These are phyloP conservation scores for Paraphaeosphaeria minitans DNA, from an alignment of 2,329 filamentous ascomycete species.

Conservation along the genomic window DNA sequence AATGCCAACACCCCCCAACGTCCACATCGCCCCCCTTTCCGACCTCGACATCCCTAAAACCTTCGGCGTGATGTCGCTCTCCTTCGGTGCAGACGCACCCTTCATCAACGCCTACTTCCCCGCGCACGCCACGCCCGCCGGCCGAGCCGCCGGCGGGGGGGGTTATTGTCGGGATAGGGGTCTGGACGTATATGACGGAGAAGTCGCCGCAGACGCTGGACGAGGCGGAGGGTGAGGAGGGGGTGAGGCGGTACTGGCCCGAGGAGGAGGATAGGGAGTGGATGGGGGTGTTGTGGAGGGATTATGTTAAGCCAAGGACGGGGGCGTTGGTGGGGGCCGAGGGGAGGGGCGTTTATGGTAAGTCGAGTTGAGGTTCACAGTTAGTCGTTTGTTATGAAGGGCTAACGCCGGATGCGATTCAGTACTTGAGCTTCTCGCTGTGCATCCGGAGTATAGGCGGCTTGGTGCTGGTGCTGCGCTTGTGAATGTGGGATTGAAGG, in stretches of 20 bases:
- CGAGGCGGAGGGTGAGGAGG: conserved; percentile 15
- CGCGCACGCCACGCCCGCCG: conserved; percentile 16
- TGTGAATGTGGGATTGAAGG: conserved; percentile 20
- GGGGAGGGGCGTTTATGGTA: conserved; percentile 21
- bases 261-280: conserved; percentile 18
- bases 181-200: conserved; percentile 21
- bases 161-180: conserved; percentile 14
- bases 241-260: conserved; percentile 16
- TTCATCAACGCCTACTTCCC: conserved; percentile 22
- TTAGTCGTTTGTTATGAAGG: not conserved
- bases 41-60: conserved; percentile 16
- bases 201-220: conserved; percentile 17
- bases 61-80: conserved; percentile 16
- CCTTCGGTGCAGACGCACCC: conserved; percentile 20
- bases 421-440: conserved; percentile 27
- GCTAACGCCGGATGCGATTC: not conserved
- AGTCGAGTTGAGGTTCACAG: not conserved
- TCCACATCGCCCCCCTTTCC: conserved; percentile 11
- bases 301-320: conserved; percentile 19
- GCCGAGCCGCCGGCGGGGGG: conserved; percentile 12
- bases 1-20: conserved; percentile 4
- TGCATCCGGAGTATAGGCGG: conserved; percentile 21
- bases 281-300: conserved; percentile 19
- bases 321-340: conserved; percentile 10
- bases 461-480: conserved; percentile 21